Conservation (phyloP, 768 basidiomycete genomes). For the Mycena epipterygia region DNA sequence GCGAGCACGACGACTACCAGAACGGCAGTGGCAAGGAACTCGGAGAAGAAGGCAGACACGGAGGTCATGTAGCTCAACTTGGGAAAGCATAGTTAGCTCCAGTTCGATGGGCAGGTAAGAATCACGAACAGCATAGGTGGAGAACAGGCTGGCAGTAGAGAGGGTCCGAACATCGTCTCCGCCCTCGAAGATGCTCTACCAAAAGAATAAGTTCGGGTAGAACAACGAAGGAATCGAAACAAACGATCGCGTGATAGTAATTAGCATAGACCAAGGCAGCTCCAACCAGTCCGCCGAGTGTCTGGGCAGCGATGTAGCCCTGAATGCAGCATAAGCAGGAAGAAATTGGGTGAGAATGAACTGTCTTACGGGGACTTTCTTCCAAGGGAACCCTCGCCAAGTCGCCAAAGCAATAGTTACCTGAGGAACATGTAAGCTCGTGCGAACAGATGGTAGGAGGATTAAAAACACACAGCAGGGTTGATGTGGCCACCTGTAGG, state of each 20-base stretch:
- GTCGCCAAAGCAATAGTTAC: slow-evolving; percentile 79
- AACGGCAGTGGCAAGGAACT: slow-evolving; percentile 73
- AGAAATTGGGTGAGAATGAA: background rate
- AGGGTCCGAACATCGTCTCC: slow-evolving; percentile 67
- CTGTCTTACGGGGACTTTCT: slow-evolving; percentile 72
- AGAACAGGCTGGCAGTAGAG: slow-evolving; percentile 68
- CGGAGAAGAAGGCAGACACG: slow-evolving; percentile 57
- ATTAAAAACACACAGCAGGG: slow-evolving; percentile 71
- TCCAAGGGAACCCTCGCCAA: slow-evolving; percentile 83
- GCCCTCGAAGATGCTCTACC: slow-evolving; percentile 67
- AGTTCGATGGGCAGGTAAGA: background rate
- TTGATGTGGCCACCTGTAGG: slow-evolving; percentile 79
- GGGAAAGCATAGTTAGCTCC: background rate
- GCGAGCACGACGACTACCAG: slow-evolving; percentile 67
- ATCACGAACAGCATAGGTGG: slow-evolving; percentile 68
- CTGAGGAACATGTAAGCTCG: slow-evolving; percentile 36
- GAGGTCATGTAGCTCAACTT: slow-evolving; percentile 56
- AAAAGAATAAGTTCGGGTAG: background rate
- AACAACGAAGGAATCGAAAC: background rate
- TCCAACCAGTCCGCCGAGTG: slow-evolving; percentile 74
- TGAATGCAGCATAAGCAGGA: background rate
- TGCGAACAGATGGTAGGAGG: background rate
- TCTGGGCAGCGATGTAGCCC: slow-evolving; percentile 73
- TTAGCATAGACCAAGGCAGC: slow-evolving; percentile 74
- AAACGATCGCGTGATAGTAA: slow-evolving; percentile 75